Evolutionary conservation across 805 yeast genomes (phyloP).

Genomic region (Saccharomycopsis babjevae): DNA sequence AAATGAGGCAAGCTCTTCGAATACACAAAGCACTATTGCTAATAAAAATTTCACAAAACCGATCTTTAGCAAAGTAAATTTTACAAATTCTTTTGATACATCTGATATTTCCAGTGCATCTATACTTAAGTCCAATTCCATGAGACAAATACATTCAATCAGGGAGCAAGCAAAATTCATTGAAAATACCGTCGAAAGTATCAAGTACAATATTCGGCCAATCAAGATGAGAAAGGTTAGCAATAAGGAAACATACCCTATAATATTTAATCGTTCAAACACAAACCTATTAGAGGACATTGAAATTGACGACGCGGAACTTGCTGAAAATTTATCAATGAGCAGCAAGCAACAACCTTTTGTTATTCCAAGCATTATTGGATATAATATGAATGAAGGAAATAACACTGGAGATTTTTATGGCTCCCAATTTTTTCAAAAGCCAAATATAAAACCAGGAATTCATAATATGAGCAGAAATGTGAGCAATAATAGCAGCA

Average conservation of each 20-base stretch:
- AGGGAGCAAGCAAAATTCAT: slow-evolving; percentile 24
- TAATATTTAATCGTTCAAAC: slow-evolving; percentile 1
- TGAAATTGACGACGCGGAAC: slow-evolving; percentile 3
- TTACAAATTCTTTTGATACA: not conserved
- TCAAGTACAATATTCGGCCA: slow-evolving; percentile 21
- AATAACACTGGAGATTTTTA: not conserved
- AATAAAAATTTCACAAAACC: not conserved
- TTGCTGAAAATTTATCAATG: not conserved
- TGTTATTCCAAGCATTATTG: not conserved
- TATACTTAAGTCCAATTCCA: slow-evolving; percentile 23
- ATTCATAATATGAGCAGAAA: not conserved
- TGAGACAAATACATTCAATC: slow-evolving; percentile 25
- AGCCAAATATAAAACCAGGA: not conserved
- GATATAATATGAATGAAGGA: not conserved
- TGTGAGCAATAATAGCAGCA: not conserved
- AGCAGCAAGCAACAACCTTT: slow-evolving; percentile 1
- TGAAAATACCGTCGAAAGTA: slow-evolving; percentile 23
- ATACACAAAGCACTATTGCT: not conserved
- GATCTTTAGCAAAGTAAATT: not conserved
- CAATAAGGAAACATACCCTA: slow-evolving; percentile 14
- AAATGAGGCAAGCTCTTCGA: slow-evolving; percentile 5
- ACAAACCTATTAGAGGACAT: not conserved
- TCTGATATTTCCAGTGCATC: not conserved
- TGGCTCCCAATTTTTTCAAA: not conserved
- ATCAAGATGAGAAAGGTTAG: slow-evolving; percentile 17